Base-by-base conservation (phyloP, 129 eudicot species). In the Heracleum sosnowskyi region DNA sequence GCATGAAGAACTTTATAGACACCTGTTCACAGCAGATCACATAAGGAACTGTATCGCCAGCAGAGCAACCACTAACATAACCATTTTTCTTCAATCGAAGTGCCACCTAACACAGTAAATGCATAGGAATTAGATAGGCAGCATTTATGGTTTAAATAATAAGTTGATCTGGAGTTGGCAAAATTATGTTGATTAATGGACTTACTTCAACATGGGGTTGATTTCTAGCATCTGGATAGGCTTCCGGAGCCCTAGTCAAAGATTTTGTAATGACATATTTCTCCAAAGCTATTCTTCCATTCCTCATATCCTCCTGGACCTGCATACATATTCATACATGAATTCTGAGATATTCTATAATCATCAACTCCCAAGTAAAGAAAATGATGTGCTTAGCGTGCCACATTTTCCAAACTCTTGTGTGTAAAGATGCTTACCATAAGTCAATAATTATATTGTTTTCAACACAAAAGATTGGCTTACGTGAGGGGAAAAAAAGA, bases 121-220 rank as follows among this genome's bases (percentile, higher is more conserved):
- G 33, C 68, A 60, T n/a, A 64, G 0, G 16, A 82, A 20, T 76
- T 13, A 73, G 47, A 77, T 36, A 33, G 4, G 47, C 22, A 41
- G 44, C 41, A 62, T 41, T 55, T 81, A 60, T 36, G 33, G 69
- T 8, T 11, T 55, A 68, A 47, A 46, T 42, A 26, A 63, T 40
- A 41, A 73, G 62, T 24, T 20, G 18, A 73, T 49, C 37, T 31
- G 40, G 22, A 53, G 40, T 40, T 40, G 11, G 31, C 69, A 46
- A 60, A 39, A 60, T 41, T 41, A 81, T 26, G 9, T 70, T 29
- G 28, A 78, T 49, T 73, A 39, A 2, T 53, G 26, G 77, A 81
- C 87, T 89, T 84, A 93, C 99, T 86, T 96, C 97, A 74, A 96
- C 99, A 85, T 96, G 99, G 75, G 99, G 97, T 84, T 92, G 99